Percentiles rank a stretch among this genome's conserved stretches.
phyloP scores from a whole-genome alignment of 225 moss, liverwort and hornwort genomes.

The Physcomitrium patens region DNA sequence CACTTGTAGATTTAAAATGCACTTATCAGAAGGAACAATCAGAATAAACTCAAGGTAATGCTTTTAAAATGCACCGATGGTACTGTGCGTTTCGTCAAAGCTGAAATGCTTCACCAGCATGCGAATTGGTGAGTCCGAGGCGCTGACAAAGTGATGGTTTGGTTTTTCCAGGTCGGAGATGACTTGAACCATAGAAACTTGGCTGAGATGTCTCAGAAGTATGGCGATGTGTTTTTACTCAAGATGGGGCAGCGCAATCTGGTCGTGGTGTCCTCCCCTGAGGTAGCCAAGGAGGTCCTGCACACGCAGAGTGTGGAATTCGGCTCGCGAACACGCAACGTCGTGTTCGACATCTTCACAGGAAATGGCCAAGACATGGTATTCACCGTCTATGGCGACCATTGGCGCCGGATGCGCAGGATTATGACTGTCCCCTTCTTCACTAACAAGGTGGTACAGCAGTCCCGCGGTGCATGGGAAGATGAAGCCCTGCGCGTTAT shows the following conservation, averaged over 20 bases:
- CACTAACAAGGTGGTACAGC: conserved; percentile 55
- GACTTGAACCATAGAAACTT: conserved; percentile 50
- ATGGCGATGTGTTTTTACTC: conserved; percentile 48
- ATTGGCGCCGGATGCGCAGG: conserved; percentile 56
- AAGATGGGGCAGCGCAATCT: conserved; percentile 51
- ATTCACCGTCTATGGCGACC: conserved; percentile 51
- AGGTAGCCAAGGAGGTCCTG: conserved; percentile 48
- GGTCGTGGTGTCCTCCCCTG: conserved; percentile 51
- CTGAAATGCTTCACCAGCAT: no score
- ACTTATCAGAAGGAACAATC: no score
- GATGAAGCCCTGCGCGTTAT: conserved; percentile 41
- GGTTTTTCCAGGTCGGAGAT: conserved; percentile 34
- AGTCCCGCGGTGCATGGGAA: conserved; percentile 41
- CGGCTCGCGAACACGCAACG: conserved; percentile 47
- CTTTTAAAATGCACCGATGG: no score
- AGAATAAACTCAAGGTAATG: no score
- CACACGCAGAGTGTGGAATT: conserved; percentile 55
- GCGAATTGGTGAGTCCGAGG: no score
- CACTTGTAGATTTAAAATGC: no score
- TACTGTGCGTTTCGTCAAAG: no score
- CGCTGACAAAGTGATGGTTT: no score
- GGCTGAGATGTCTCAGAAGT: conserved; percentile 40
- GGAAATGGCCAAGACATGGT: conserved; percentile 58
- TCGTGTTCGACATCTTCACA: conserved; percentile 54
- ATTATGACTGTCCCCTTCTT: conserved; percentile 61